phyloP scores from a whole-genome alignment of 805 yeast species.

The Sugiyamaella chiloensis region DNA sequence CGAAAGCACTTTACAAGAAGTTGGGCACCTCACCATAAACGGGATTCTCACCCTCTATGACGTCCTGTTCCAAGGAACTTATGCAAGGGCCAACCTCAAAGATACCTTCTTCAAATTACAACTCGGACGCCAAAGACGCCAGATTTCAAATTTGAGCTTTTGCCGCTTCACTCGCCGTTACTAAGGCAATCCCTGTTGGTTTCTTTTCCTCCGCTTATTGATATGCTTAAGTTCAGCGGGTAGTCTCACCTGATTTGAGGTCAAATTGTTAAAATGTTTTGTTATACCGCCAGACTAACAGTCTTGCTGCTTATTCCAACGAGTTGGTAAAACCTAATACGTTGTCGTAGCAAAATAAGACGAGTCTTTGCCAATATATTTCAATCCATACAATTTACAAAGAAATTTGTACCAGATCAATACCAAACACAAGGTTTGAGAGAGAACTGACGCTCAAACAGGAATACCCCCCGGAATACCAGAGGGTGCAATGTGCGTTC shows the following conservation, averaged over 20 bases:
- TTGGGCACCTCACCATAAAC: constrained; percentile 33
- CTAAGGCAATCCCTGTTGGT: constrained; percentile 46
- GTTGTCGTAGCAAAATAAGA: constrained; percentile 13
- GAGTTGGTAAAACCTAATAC: constrained; percentile 13
- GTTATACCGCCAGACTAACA: constrained; percentile 16
- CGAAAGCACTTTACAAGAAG: constrained; percentile 35
- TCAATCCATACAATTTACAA: constrained; percentile 24
- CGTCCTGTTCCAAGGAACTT: constrained; percentile 42
- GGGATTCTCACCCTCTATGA: constrained; percentile 45
- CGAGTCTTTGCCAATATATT: constrained; percentile 27
- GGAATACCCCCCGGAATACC: constrained; percentile 41
- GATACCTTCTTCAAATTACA: constrained; percentile 40
- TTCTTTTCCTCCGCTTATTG: constrained; percentile 47
- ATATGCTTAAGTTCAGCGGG: constrained; percentile 47
- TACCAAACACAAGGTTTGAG: constrained; percentile 36
- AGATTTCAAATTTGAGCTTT: constrained; percentile 45
- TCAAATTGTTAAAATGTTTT: constrained; percentile 30
- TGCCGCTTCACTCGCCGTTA: constrained; percentile 43
- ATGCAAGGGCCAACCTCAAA: constrained; percentile 35
- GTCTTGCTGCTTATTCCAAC: background rate
- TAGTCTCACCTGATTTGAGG: constrained; percentile 41
- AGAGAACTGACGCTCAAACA: constrained; percentile 42
- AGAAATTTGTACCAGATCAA: constrained; percentile 34
- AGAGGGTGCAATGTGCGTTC: constrained; percentile 45
- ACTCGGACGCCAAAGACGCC: constrained; percentile 39